Base-by-base conservation (phyloP, 2,329 filamentous ascomycete species). In the Aureobasidium sp. region DNA sequence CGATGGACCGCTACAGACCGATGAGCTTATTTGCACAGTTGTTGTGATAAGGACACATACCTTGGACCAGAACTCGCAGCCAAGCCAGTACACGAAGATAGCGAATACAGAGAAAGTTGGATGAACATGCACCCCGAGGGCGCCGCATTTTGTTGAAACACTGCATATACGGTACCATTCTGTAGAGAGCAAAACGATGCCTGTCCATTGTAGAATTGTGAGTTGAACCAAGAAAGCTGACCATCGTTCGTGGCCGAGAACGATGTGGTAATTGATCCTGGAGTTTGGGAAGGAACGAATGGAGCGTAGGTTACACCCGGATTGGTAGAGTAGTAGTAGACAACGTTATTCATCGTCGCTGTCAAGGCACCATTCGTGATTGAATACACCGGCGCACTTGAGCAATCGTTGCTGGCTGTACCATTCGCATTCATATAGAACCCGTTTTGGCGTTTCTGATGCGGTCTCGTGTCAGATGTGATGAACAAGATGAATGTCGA, bases 381-480 rank as follows among this genome's bases (percentile, higher is more conserved):
- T 1, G 68, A 63, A 55, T 71, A 71, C 27, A 71, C 65, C 2
- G 69, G 69, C 10, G 66, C 66, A 13, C 64, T 64, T 15, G 68
- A 67, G 57, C 70, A 71, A 47, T 72, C 69, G 48, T 71, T 70
- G 9, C 68, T 69, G n/a, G 67, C 64, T n/a, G 67, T 67, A 10
- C 70, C 70, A 32, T 69, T 65, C 24, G 66, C 66, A 20, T 55
- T 62, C 29, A 72, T 64, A 52, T 67, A 72, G 32, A 65, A 63
- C 7, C 63, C 63, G 0, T 60, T 62, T 36, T 70, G 69, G 17
- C 69, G 62, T 41, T 66, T 68, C 24, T 64, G 60, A 20, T 66
- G 46, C 4, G 62, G 26, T 5, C 27, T 43, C 5, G 51, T 50
- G 34, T 63, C 46, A 9, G 46, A 51, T 12, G 44, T 52, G 8